Base-by-base conservation (phyloP, 2,329 filamentous ascomycete genomes). In the Gliomastix tumulicola region DNA sequence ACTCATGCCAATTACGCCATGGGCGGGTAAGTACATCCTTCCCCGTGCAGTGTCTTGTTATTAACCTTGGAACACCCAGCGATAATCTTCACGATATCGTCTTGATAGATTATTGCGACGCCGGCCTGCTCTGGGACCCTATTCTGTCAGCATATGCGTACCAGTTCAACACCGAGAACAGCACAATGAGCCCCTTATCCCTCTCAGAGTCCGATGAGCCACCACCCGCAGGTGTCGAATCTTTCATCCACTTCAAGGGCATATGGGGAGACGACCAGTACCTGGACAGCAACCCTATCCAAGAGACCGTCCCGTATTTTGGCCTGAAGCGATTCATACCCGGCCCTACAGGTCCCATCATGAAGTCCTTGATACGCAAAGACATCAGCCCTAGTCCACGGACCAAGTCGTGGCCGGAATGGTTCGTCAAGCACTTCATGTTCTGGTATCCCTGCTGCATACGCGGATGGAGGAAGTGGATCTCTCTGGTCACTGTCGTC, bases 91-190 rank as follows among this genome's bases (percentile, higher is more conserved):
- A 61, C 30, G 51, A 60, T 21, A 41, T 41, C 5, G 57, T 45
- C 1, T 15, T 61, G 28, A 21, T 55, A 10, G 58, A 61, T 37
- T 55, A 54, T 22, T 61, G 58, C 30, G 48, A 59, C n/a, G 41
- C 48, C 27, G 58, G 58, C 1, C 44, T 41, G 15, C 44, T 38
- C 6, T 61, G 57, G 58, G 55, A 62, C 34, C 58, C 58, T 1
- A 35, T 59, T 3, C 45, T 50, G 4, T 59, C 57, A 3, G 58
- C 58, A 12, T 57, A 59, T 40, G 60, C 59, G 30, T 61, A 59
- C 30, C 50, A 44, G 21, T 50, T 57, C 32, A 41, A 60, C n/a
- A 42, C 53, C 6, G 21, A 39, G 2, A 47, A 44, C 2, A 48
- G 43, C 18, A 45, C 36, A 0, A 21, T 60, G 3, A 54, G 47